Conservation (phyloP, 2,329 filamentous ascomycete genomes). For the Ophiocordyceps polyrhachis-furcata region DNA sequence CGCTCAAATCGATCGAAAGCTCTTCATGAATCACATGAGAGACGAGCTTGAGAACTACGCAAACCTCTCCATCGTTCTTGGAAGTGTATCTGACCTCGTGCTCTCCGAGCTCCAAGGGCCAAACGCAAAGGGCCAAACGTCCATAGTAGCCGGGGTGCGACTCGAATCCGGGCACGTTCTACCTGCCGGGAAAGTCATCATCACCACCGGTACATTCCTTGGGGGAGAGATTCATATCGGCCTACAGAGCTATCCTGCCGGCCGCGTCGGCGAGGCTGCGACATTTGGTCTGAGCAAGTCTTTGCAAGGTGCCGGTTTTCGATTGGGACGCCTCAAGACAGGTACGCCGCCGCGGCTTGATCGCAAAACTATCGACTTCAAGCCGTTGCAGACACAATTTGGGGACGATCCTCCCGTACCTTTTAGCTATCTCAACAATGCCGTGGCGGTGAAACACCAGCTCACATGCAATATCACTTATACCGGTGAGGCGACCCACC, state of each 20-base stretch:
- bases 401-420: conserved; percentile 77
- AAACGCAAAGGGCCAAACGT: conserved; percentile 15
- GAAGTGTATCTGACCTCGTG: conserved; percentile 84
- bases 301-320: conserved; percentile 70
- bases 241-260: conserved; percentile 64
- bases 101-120: conserved; percentile 27
- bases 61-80: conserved; percentile 64
- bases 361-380: conserved; percentile 64
- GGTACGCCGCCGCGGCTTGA: conserved; percentile 84
- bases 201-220: conserved; percentile 91
- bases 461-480: conserved; percentile 73
- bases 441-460: conserved; percentile 63
- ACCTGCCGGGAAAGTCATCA: conserved; percentile 63
- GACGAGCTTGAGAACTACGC: conserved; percentile 64
- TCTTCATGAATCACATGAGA: conserved; percentile 84
- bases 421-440: conserved; percentile 77
- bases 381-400: conserved; percentile 47
- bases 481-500: conserved; percentile 68
- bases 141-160: conserved; percentile 62
- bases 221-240: conserved; percentile 95
- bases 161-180: conserved; percentile 78
- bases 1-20: conserved; percentile 79
- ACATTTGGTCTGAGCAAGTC: conserved; percentile 88
- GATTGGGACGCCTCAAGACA: conserved; percentile 80
- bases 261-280: conserved; percentile 83